Percentiles rank a stretch among this genome's conserved stretches.
Evolutionary conservation across 495 filamentous ascomycete genomes (phyloP).

Genomic region (Hypoxylon crocopeplum): DNA sequence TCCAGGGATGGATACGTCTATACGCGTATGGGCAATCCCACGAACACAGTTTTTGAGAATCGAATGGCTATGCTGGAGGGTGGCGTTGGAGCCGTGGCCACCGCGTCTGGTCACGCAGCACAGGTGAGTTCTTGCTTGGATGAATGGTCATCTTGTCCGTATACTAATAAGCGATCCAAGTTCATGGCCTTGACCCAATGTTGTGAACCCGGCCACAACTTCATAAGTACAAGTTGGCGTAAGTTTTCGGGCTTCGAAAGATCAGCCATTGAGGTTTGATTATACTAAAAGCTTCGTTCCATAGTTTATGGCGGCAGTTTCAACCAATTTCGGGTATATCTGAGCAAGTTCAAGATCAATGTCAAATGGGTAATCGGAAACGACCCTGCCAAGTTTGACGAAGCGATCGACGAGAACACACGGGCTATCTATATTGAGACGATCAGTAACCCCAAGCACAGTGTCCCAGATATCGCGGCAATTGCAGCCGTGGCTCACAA

Average conservation of each 20-base stretch:
- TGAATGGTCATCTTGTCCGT: constrained; percentile 1
- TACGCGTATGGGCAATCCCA: constrained; percentile 53
- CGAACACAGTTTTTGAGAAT: constrained; percentile 50
- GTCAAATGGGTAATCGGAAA: constrained; percentile 51
- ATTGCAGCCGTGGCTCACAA: constrained; percentile 50
- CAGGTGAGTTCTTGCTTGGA: constrained; percentile 28
- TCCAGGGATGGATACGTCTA: constrained; percentile 52
- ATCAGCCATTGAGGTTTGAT: background rate
- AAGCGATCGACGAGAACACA: constrained; percentile 50
- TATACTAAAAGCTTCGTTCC: constrained; percentile 4
- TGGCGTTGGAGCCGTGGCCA: constrained; percentile 50
- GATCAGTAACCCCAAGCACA: constrained; percentile 53
- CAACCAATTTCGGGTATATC: constrained; percentile 52
- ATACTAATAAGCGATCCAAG: constrained; percentile 29
- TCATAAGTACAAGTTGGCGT: constrained; percentile 50
- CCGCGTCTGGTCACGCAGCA: constrained; percentile 50
- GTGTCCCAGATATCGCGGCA: constrained; percentile 48
- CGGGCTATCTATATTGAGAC: constrained; percentile 51
- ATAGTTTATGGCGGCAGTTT: constrained; percentile 49
- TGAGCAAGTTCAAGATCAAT: constrained; percentile 50
- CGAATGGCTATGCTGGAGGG: constrained; percentile 53
- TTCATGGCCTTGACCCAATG: constrained; percentile 53
- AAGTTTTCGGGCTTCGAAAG: constrained; percentile 15
- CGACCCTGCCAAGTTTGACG: constrained; percentile 44
- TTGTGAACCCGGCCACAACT: constrained; percentile 51